A percentile compares a stretch with the other conserved stretches of the same genome.
phyloP scores from a whole-genome alignment of 202 grass and related monocot species.

The Hordeum pubiflorum region DNA sequence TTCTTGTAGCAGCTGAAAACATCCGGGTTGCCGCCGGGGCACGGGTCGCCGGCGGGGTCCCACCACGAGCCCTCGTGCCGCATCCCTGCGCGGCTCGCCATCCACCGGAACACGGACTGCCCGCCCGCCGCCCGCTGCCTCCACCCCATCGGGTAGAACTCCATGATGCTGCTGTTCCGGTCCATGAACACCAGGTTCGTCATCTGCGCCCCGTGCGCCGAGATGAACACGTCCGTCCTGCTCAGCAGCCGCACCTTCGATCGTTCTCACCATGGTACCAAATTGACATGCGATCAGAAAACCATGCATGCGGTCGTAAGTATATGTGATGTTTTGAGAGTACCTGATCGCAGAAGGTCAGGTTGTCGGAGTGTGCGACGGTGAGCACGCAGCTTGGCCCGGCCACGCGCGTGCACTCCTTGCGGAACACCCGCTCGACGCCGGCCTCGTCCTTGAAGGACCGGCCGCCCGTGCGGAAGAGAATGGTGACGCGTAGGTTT shows the following conservation, averaged over 20 bases:
- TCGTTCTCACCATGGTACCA: background rate
- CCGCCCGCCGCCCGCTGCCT: conserved; percentile 30
- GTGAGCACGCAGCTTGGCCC: conserved; percentile 29
- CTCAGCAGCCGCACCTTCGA: conserved; percentile 49
- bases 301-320: background rate
- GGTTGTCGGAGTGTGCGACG: conserved; percentile 22
- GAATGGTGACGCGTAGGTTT: conserved; percentile 31
- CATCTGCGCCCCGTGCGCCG: conserved; percentile 60
- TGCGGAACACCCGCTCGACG: conserved; percentile 34
- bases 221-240: conserved; percentile 51
- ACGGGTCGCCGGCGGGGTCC: conserved; percentile 36
- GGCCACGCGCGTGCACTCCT: conserved; percentile 24
- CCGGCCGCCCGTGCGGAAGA: conserved; percentile 34
- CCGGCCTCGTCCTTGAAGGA: conserved; percentile 58
- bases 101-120: conserved; percentile 56
- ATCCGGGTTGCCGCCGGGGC: background rate
- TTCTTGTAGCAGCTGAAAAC: conserved; percentile 45
- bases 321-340: background rate
- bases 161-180: conserved; percentile 55
- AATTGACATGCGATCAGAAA: background rate
- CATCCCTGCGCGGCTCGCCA: conserved; percentile 43
- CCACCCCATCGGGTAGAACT: conserved; percentile 68
- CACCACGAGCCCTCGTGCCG: conserved; percentile 59
- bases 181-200: conserved; percentile 71
- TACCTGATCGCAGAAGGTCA: conserved; percentile 65